These are phyloP conservation scores for Paramecium tetraurelia DNA, from an alignment of 73 alveolate genomes.

Conservation along the genomic window DNA sequence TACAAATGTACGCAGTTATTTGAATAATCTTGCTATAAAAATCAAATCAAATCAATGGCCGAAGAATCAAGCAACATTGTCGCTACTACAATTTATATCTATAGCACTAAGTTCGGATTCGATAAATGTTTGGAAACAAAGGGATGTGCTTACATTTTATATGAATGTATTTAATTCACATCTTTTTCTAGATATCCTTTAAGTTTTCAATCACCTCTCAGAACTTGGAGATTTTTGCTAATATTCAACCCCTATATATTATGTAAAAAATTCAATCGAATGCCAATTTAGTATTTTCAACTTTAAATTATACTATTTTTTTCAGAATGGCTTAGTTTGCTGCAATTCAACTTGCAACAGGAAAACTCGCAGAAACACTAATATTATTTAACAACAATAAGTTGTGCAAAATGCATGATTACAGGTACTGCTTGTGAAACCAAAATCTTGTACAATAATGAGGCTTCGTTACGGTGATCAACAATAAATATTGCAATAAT, in stretches of 20 bases:
- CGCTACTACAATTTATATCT: neutral
- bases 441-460: neutral
- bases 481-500: neutral
- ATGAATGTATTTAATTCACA: neutral
- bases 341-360: neutral
- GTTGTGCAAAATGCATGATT: neutral
- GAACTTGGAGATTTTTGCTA: neutral
- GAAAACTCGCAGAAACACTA: neutral
- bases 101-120: neutral
- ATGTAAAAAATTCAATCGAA: neutral
- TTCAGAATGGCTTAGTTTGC: neutral
- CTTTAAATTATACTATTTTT: neutral
- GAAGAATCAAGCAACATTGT: neutral
- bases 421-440: neutral
- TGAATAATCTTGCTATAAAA: neutral
- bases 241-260: neutral
- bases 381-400: neutral
- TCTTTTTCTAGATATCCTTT: neutral
- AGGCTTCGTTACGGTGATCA: neutral
- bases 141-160: neutral
- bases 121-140: neutral
- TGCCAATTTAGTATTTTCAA: neutral
- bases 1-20: neutral
- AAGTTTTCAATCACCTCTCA: neutral
- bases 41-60: neutral